Conservation (phyloP, 208 protist species). For the Acanthamoeba divionensis region DNA sequence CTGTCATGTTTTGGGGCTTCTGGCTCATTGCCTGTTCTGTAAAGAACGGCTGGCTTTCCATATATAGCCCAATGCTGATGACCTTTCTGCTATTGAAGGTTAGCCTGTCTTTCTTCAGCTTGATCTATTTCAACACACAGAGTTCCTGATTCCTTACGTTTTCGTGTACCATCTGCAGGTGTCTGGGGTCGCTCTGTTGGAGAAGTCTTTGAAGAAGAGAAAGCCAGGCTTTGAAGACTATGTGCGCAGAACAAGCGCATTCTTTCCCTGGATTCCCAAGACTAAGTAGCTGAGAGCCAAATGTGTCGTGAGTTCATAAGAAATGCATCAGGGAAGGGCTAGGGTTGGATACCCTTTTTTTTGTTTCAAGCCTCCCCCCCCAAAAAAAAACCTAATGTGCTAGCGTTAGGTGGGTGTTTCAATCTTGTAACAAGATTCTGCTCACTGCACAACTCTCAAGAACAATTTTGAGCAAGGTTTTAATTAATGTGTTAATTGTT, state of each 20-base stretch:
- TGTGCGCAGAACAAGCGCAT: not conserved
- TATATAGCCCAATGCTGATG: constrained; percentile 35
- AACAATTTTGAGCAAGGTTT: too few relatives aligned
- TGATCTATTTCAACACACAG: not conserved
- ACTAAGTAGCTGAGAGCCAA: not conserved
- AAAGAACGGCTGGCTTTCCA: not conserved
- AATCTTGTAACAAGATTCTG: too few relatives aligned
- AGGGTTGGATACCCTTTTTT: too few relatives aligned
- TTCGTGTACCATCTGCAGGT: not conserved
- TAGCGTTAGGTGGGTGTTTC: too few relatives aligned
- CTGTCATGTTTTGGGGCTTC: constrained; percentile 48
- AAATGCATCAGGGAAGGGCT: too few relatives aligned
- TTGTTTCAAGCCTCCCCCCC: too few relatives aligned
- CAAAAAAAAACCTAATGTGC: too few relatives aligned
- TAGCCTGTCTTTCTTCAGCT: not conserved
- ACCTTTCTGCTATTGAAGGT: constrained; percentile 17
- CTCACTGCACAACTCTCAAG: too few relatives aligned
- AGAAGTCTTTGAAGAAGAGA: not conserved
- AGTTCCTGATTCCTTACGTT: not conserved
- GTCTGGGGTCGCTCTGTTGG: constrained; percentile 5
- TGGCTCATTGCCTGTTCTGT: constrained; percentile 14
- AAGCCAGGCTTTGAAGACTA: constrained; percentile 14
- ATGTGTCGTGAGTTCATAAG: too few relatives aligned
- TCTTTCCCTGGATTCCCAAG: constrained; percentile 17
- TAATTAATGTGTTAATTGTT: too few relatives aligned